These are phyloP conservation scores for Alternaria gansuensis DNA, from an alignment of 2,329 filamentous ascomycete species.

Conservation along the genomic window DNA sequence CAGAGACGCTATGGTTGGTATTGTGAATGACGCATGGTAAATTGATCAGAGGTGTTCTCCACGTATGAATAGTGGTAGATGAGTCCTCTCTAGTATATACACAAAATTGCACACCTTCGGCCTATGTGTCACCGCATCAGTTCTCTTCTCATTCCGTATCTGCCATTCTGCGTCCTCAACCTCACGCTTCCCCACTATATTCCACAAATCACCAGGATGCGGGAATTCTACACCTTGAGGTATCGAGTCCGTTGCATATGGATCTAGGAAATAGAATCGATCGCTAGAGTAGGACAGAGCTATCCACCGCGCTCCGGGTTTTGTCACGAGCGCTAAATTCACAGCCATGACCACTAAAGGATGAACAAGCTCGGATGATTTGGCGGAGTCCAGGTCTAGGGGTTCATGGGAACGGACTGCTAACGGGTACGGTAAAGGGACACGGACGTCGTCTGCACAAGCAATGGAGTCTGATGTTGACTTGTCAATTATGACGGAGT, in stretches of 20 bases:
- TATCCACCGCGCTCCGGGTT: constrained; percentile 52
- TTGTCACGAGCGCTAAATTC: constrained; percentile 52
- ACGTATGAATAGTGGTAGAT: constrained; percentile 33
- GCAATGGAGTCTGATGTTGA: constrained; percentile 52
- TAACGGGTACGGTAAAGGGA: constrained; percentile 46
- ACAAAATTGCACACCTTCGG: constrained; percentile 53
- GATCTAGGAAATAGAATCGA: constrained; percentile 49
- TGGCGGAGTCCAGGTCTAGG: constrained; percentile 8
- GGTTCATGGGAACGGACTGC: constrained; percentile 16
- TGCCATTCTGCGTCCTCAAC: constrained; percentile 39
- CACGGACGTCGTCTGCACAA: constrained; percentile 46
- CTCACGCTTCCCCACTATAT: constrained; percentile 45
- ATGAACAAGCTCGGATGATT: constrained; percentile 39
- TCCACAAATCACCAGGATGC: constrained; percentile 52
- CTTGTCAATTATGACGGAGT: constrained; percentile 52
- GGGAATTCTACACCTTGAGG: constrained; percentile 47
- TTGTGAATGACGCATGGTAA: background rate
- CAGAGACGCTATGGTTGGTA: background rate
- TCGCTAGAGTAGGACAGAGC: constrained; percentile 53
- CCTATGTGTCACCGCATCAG: constrained; percentile 40
- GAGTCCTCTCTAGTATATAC: constrained; percentile 52
- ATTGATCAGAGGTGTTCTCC: constrained; percentile 19
- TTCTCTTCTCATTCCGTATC: constrained; percentile 17
- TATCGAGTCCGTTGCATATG: constrained; percentile 19
- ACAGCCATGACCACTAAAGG: constrained; percentile 53